phyloP scores from a whole-genome alignment of 371 early-diverging fungal genomes.

The Basidiobolus meristosporus region DNA sequence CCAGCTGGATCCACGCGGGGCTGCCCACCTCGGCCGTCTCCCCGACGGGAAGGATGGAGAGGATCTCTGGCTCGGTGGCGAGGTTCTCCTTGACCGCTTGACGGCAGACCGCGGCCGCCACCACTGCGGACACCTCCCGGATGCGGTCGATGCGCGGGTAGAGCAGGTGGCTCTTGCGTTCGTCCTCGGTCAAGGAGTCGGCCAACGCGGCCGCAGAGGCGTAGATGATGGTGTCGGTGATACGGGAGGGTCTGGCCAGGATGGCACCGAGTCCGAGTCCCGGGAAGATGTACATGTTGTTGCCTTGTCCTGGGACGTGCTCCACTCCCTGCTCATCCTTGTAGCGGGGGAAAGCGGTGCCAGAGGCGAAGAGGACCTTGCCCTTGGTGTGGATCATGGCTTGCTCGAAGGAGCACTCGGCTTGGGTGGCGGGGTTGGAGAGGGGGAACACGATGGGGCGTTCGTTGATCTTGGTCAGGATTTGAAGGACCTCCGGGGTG shows the following conservation, averaged over 20 bases:
- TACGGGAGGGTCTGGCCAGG: too few relatives aligned
- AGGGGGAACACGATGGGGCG: constrained; percentile 84
- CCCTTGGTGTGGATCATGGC: constrained; percentile 67
- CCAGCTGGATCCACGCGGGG: too few relatives aligned
- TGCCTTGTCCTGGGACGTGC: constrained; percentile 68
- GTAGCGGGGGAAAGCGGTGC: constrained; percentile 77
- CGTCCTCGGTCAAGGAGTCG: constrained; percentile 42
- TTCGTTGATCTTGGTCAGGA: constrained; percentile 44
- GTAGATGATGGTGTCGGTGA: too few relatives aligned
- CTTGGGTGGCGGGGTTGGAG: constrained; percentile 78
- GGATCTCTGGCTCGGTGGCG: too few relatives aligned
- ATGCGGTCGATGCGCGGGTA: constrained; percentile 73
- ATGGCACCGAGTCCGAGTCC: too few relatives aligned
- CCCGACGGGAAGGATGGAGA: too few relatives aligned
- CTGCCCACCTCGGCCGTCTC: too few relatives aligned
- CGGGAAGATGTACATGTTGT: constrained; percentile 85
- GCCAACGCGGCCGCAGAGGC: constrained; percentile 76
- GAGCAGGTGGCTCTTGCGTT: constrained; percentile 35
- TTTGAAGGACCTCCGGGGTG: constrained; percentile 18
- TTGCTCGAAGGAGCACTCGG: constrained; percentile 61
- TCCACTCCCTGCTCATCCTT: constrained; percentile 24
- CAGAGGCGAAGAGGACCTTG: constrained; percentile 76
- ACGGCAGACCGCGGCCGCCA: constrained; percentile 69
- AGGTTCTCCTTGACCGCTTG: too few relatives aligned
- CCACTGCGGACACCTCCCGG: constrained; percentile 51